Evolutionary conservation across 768 basidiomycete genomes (phyloP), one percentile per base, ranked within the genome.

Genomic region (Lyophyllum decastes): DNA sequence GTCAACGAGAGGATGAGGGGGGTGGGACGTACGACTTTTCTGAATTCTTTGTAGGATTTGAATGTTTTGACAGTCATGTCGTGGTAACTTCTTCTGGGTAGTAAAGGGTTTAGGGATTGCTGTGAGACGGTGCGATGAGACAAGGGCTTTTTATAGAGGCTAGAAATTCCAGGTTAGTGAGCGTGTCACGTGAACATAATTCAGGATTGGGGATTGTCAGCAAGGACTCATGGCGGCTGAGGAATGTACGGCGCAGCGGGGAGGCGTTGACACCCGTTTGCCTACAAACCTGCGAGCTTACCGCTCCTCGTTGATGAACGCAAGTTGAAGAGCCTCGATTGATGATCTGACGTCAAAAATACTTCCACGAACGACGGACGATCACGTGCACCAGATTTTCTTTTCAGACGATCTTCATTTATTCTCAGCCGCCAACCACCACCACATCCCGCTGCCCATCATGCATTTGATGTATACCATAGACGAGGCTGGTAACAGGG

Each of bases 401-500:
- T 45, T 16, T 44, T 5, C 22, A 9, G 11, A 5, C 30, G 30
- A 4, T n/a, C n/a, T n/a, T 10, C 10, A 10, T 26, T 44, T n/a
- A 52, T 52, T 41, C 26, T 34, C 24, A 43, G 25, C 25, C 41
- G 11, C 24, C 27, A 26, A 27, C 52, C 12, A 53, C 26, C 30
- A 14, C 45, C 8, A 17, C 24, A 7, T 11, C 24, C 49, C 40
- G 45, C 47, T 41, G 54, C n/a, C 70, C 70, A 79, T 61, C 68
- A 98, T 98, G 96, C 95, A 98, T 86, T 80, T 98, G 68, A 98
- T 98, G 96, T 98, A 96, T 76, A 90, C 89, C 16, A 62, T 90
- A 45, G 90, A 94, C 66, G 83, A 82, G 57, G 72, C 73, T 45
- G 93, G 93, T 17, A 88, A 84, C 78, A 87, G 96, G 70, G 64